Evolutionary conservation across 306 rosid genomes (phyloP), one percentile per base, ranked within the genome.

Genomic region (Cicer cuneatum): DNA sequence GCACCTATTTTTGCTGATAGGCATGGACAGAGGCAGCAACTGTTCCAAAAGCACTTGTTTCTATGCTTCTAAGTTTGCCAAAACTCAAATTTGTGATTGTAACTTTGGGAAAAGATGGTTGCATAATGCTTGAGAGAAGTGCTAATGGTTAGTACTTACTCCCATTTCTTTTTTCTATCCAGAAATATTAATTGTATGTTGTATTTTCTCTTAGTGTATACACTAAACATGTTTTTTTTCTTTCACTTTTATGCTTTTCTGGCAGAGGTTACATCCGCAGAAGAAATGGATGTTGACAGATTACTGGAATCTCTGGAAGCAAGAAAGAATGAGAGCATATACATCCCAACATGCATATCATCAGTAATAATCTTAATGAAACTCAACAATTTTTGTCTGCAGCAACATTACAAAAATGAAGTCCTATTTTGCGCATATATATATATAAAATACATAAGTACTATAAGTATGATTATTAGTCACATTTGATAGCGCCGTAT

Each of bases 91-190:
- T 90, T 81, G 92, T 84, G 60, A 86, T 87, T 70, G 97, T 92
- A 78, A 94, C 99, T 66, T 74, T 94, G 87, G 99, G 99, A 49
- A 87, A 92, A 86, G 90, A 88, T 41, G 99, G 99, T 15, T 91
- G 95, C 84, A 73, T 94, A 67, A 94, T 92, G 97, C 92, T 94
- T 13, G 96, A 94, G 89, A 92, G 90, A 90, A 81, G 79, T 69
- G 40, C 6, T 67, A 49, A 71, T 63, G 96, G 94, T 87, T 77
- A 54, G 61, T 69, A 52, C 68, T 7, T 15, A 12, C 35, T 29
- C 35, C 35, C 58, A 19, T 14, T 61, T 68, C 41, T 2, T 58
- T 49, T 16, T 11, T 15, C 10, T 57, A 54, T 54, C n/a, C 13
- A 38, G 46, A 35, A 48, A 18, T 73, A 58, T 42, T 77, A 73